Evolutionary conservation across 2,329 filamentous ascomycete species (phyloP), one percentile per base, ranked within the genome.

Genomic region (Trichothecium roseum): DNA sequence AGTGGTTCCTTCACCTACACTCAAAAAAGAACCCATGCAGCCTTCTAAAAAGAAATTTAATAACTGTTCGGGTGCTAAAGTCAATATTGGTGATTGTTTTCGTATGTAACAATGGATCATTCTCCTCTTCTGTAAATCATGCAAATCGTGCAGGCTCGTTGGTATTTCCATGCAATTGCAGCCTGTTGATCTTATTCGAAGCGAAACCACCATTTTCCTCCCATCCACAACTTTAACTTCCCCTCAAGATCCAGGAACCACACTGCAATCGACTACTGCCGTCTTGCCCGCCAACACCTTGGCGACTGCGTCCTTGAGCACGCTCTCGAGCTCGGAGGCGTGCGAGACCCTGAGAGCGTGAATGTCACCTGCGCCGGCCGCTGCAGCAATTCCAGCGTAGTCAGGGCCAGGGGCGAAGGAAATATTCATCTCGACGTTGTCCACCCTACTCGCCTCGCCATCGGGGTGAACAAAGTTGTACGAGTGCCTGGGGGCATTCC

Each of bases 281-380:
- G 65, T 60, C 45, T 64, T 61, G 0, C 72, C 72, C 1, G 56
- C 53, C 46, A 69, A 51, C 3, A 75, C 70, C 10, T 60, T 59
- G 31, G 58, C 60, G 37, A 76, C 68, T 1, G 71, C 71, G 44
- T 68, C 54, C 46, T 57, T 57, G 33, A 76, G 49, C 22, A 68
- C 62, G 3, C 42, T 48, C 30, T 70, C 64, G 8, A 76, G 55
- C n/a, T 68, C 62, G 3, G 55, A 54, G 2, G 60, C 57, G 37
- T 64, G 57, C 30, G 66, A 63, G 1, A 72, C 68, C 36, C 54
- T 56, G 0, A 64, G 68, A 0, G 72, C 59, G 38, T 66, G 66
- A 9, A 75, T 53, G 15, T 73, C 62, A 6, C 72, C 72, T 2
- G 67, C 46, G 48, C 33, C 52, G 54, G 34, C 59, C 54, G 44